Conservation (phyloP, 1,284 basidiomycete species). For the Cryptococcus deneoformans region DNA sequence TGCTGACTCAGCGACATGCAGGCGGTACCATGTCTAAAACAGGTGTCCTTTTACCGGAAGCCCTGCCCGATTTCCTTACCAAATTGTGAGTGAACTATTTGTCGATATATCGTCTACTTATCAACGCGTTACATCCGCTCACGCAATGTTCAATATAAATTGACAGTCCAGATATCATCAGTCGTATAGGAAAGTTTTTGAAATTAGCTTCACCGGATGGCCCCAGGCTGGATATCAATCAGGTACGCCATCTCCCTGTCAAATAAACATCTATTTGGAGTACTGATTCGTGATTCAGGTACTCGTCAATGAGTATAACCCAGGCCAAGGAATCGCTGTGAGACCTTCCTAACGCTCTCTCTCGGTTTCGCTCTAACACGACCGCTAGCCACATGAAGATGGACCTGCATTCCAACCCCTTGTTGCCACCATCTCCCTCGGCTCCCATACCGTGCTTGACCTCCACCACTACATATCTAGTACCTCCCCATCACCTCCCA, state of each 20-base stretch:
- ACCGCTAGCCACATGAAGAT: conserved; percentile 80
- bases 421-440: conserved; percentile 85
- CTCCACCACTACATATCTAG: conserved; percentile 66
- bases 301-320: conserved; percentile 82
- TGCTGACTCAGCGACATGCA: conserved; percentile 9
- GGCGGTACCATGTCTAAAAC: conserved; percentile 46
- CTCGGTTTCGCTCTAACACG: not conserved
- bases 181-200: conserved; percentile 56
- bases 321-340: conserved; percentile 91
- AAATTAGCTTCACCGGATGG: conserved; percentile 56
- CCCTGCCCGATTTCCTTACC: conserved; percentile 38
- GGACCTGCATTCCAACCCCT: conserved; percentile 83
- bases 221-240: conserved; percentile 63
- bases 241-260: conserved; percentile 1
- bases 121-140: conserved; percentile 5
- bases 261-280: no score
- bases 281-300: conserved; percentile 52
- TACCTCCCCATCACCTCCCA: conserved; percentile 41
- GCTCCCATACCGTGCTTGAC: conserved; percentile 78
- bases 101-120: not conserved
- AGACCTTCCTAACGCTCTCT: conserved; percentile 21
- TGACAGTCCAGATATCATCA: conserved; percentile 69
- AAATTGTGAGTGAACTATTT: conserved; percentile 30
- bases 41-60: conserved; percentile 42
- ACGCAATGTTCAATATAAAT: not conserved